phyloP scores from a whole-genome alignment of 2,329 filamentous ascomycete genomes.

The Talaromyces sp. region DNA sequence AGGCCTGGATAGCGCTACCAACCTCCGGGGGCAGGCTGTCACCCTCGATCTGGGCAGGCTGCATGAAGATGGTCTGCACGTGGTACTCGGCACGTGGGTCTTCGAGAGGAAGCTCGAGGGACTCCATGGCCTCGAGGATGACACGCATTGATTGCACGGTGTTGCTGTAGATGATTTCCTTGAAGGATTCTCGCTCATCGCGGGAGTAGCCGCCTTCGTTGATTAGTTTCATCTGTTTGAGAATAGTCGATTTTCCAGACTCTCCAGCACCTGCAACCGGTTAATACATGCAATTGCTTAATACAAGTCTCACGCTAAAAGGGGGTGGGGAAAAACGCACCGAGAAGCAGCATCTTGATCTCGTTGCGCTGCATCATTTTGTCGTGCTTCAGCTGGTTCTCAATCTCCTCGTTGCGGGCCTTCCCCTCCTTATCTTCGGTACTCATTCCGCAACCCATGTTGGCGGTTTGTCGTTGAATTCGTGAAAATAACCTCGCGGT shows the following conservation, averaged over 20 bases:
- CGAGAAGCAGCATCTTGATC: constrained; percentile 99
- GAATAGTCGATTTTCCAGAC: constrained; percentile 89
- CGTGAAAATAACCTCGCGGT: constrained; percentile 3
- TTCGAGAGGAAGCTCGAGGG: constrained; percentile 72
- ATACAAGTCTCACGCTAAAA: no score
- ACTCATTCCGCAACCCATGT: constrained; percentile 99
- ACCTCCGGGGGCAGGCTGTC: constrained; percentile 93
- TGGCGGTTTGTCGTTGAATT: constrained; percentile 44
- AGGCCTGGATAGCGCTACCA: constrained; percentile 81
- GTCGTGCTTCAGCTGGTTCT: constrained; percentile 97
- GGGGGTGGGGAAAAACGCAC: constrained; percentile 57
- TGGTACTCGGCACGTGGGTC: constrained; percentile 94
- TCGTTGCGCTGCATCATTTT: constrained; percentile 99
- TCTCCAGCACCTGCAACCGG: constrained; percentile 79
- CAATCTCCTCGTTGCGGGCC: constrained; percentile 99
- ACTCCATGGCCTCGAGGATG: constrained; percentile 64
- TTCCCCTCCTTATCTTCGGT: constrained; percentile 99
- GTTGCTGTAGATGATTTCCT: constrained; percentile 69
- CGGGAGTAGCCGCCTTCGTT: constrained; percentile 98
- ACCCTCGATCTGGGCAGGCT: constrained; percentile 92
- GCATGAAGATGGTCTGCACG: constrained; percentile 98
- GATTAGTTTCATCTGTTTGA: constrained; percentile 99
- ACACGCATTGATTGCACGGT: constrained; percentile 67
- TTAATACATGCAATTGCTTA: no score
- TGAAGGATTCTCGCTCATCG: constrained; percentile 69